Percentiles rank a stretch among this genome's conserved stretches.
These are phyloP conservation scores for Rhizophora mangle DNA, from an alignment of 345 rosid species.

Conservation along the genomic window DNA sequence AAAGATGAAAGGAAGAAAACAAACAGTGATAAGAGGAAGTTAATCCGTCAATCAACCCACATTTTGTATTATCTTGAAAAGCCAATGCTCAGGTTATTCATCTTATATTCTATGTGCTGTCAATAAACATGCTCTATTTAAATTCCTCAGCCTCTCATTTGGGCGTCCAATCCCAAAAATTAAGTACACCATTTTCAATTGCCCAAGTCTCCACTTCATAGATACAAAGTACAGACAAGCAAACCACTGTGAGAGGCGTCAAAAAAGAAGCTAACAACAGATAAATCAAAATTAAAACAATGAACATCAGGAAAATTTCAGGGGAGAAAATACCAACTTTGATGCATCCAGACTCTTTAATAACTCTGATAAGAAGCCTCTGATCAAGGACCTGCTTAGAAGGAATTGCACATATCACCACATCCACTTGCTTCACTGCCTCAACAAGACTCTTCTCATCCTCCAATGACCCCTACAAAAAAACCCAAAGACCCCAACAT, in stretches of 20 bases:
- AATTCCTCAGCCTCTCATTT: too few species aligned
- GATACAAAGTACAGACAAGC: background rate
- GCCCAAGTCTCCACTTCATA: background rate
- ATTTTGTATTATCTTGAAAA: too few species aligned
- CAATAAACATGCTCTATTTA: too few species aligned
- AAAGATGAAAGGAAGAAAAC: too few species aligned
- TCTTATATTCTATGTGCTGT: too few species aligned
- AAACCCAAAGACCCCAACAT: background rate
- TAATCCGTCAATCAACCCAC: too few species aligned
- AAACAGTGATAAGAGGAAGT: too few species aligned
- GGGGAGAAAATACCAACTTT: constrained; percentile 5
- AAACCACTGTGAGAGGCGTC: background rate
- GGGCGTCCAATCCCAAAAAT: too few species aligned
- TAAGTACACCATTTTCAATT: too few species aligned
- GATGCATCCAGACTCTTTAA: constrained; percentile 47
- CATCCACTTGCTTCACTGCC: constrained; percentile 72
- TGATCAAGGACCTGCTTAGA: constrained; percentile 66
- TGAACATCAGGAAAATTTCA: background rate
- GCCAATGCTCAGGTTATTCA: too few species aligned
- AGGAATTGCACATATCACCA: constrained; percentile 67
- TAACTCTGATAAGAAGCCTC: constrained; percentile 55
- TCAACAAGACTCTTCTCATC: constrained; percentile 57
- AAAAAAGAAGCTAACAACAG: background rate
- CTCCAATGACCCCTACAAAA: constrained; percentile 62
- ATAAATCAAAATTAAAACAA: background rate